These are phyloP conservation scores for Starmera dryadoides DNA, from an alignment of 805 yeast genomes.

Conservation along the genomic window DNA sequence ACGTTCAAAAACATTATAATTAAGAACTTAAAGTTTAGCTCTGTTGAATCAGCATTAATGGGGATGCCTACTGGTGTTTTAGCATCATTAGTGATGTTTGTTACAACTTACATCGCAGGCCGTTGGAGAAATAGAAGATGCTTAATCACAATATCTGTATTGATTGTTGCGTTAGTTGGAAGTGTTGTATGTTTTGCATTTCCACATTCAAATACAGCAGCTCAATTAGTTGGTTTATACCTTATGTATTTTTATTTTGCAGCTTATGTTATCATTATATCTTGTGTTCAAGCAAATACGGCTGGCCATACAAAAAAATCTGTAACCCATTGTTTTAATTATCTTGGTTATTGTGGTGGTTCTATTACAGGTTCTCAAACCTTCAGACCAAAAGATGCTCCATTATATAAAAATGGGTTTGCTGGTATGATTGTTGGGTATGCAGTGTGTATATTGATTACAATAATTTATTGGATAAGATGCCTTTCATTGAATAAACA, in stretches of 20 bases:
- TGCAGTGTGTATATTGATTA: constrained; percentile 30
- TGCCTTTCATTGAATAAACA: constrained; percentile 26
- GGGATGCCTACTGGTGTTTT: constrained; percentile 22
- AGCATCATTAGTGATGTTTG: constrained; percentile 24
- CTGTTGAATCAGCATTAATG: constrained; percentile 18
- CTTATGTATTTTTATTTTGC: constrained; percentile 28
- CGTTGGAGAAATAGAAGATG: constrained; percentile 22
- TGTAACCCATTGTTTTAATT: constrained; percentile 27
- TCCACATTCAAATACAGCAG: constrained; percentile 19
- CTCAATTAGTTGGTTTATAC: constrained; percentile 21
- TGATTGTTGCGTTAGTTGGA: constrained; percentile 22
- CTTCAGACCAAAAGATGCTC: constrained; percentile 34
- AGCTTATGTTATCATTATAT: constrained; percentile 24
- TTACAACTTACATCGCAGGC: constrained; percentile 26
- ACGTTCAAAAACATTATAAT: constrained; percentile 22
- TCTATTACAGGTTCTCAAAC: constrained; percentile 41
- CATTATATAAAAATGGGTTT: constrained; percentile 36
- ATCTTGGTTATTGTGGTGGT: constrained; percentile 34
- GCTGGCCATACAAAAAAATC: constrained; percentile 39
- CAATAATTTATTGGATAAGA: constrained; percentile 25
- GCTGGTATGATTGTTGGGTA: constrained; percentile 36
- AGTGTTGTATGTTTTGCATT: constrained; percentile 18
- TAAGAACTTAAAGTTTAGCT: constrained; percentile 15
- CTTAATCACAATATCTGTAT: constrained; percentile 18
- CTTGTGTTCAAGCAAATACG: constrained; percentile 33